phyloP scores from a whole-genome alignment of 2,329 filamentous ascomycete genomes.

The Colletotrichum noveboracense region DNA sequence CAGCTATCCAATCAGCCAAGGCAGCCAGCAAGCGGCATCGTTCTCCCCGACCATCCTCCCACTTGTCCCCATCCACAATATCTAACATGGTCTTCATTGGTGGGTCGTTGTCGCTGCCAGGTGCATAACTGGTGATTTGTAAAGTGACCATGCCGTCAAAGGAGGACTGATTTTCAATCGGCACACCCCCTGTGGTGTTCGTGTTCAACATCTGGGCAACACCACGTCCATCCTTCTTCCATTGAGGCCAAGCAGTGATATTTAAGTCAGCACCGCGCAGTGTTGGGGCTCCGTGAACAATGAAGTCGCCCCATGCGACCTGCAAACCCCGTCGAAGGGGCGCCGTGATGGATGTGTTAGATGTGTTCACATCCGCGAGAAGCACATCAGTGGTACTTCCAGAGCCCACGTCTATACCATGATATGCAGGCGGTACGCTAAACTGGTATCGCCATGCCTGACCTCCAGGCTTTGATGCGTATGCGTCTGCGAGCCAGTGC shows the following conservation, averaged over 20 bases:
- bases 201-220: neutral
- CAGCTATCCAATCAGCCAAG: neutral
- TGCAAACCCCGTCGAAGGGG: neutral
- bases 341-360: neutral
- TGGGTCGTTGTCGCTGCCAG: neutral
- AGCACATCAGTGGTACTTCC: neutral
- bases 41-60: constrained; percentile 9
- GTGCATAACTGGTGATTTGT: neutral
- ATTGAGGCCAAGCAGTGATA: neutral
- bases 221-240: neutral
- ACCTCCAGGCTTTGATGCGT: neutral
- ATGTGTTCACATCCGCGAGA: neutral
- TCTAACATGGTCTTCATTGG: neutral
- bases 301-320: constrained; percentile 8
- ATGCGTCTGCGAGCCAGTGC: constrained; percentile 8
- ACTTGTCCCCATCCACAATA: neutral
- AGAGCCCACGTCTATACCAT: neutral
- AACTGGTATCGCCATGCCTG: constrained; percentile 8
- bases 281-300: neutral
- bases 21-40: neutral
- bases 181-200: constrained; percentile 4
- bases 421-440: constrained; percentile 1
- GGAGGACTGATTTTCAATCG: neutral
- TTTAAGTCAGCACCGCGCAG: neutral
- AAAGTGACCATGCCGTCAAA: constrained; percentile 13